These are phyloP conservation scores for Gypsophila paniculata DNA, from an alignment of 179 eudicot genomes.

Conservation along the genomic window DNA sequence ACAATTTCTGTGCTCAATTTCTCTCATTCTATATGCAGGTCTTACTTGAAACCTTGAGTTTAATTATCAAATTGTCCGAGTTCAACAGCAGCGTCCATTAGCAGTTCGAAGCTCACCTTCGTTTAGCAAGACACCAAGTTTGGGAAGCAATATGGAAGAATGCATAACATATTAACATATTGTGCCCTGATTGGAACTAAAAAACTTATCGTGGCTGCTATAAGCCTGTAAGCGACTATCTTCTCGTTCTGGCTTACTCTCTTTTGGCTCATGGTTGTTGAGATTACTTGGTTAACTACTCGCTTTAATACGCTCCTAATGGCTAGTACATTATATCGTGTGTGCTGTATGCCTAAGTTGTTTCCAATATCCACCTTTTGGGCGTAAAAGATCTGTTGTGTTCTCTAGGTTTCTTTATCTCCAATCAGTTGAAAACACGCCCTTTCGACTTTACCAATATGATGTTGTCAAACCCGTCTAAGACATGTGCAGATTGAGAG, in stretches of 20 bases:
- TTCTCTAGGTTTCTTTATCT: neutral
- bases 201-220: neutral
- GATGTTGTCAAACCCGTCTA: neutral
- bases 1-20: neutral
- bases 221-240: slow-evolving; percentile 4
- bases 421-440: neutral
- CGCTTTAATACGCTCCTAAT: neutral
- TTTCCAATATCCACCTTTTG: neutral
- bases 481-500: neutral
- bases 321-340: neutral
- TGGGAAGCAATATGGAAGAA: neutral
- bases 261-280: neutral
- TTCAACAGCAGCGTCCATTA: neutral
- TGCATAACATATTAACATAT: too few relatives aligned
- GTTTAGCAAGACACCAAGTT: neutral
- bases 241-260: neutral
- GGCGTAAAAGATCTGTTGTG: neutral
- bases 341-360: neutral
- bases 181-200: too few relatives aligned
- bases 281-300: neutral
- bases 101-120: neutral
- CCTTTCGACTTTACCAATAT: neutral
- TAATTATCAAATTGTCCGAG: neutral
- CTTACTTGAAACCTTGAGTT: neutral
- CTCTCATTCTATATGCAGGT: slow-evolving; percentile 9